Evolutionary conservation across 2,329 filamentous ascomycete genomes (phyloP).

Genomic region (Botryotinia calthae): DNA sequence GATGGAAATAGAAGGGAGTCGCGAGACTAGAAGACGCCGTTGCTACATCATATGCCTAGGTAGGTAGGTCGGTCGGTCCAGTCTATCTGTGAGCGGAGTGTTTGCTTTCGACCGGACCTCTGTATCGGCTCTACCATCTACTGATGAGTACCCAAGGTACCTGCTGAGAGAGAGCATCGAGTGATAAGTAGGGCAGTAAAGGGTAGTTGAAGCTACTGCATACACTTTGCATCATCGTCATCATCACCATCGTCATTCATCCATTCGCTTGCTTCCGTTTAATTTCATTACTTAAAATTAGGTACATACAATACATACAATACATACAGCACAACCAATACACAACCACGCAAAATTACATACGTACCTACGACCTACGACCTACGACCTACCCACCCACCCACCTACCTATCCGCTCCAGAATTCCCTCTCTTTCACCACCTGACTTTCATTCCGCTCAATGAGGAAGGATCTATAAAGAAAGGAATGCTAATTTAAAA

Average conservation of each 20-base stretch:
- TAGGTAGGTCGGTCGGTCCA: not conserved
- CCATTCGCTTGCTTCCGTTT: not conserved
- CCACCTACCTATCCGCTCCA: not conserved
- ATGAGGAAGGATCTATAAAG: not conserved
- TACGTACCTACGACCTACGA: too few species aligned
- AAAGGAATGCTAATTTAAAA: not conserved
- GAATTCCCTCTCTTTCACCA: not conserved
- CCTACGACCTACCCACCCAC: too few species aligned
- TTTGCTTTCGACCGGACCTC: not conserved
- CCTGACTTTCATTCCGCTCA: not conserved
- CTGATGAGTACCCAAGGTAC: too few species aligned
- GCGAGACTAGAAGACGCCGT: not conserved
- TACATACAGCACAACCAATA: not conserved
- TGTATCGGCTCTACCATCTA: not conserved
- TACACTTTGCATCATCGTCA: not conserved
- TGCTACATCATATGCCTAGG: not conserved
- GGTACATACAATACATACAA: not conserved
- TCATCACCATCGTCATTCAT: not conserved
- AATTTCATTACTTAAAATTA: not conserved
- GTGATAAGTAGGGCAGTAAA: not conserved
- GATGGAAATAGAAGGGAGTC: not conserved
- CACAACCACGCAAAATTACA: not conserved
- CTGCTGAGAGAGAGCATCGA: too few species aligned
- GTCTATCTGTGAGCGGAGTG: not conserved
- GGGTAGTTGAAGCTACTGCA: not conserved